Evolutionary conservation across 495 filamentous ascomycete species (phyloP).

Genomic region (Penicillium fimorum): DNA sequence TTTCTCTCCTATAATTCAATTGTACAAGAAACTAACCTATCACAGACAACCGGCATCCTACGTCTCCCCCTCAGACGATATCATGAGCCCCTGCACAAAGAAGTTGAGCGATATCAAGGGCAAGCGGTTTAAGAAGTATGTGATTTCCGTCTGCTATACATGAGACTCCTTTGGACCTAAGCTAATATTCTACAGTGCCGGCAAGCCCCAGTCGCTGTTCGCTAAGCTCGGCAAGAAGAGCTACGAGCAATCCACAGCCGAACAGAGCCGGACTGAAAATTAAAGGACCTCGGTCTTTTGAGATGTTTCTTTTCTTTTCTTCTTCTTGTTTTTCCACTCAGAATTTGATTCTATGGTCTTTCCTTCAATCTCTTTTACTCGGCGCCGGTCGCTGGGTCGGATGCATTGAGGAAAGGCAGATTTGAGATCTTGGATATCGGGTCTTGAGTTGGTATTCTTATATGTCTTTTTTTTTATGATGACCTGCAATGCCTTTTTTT

Average conservation of each 20-base stretch:
- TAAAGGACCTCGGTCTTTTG: conserved; percentile 7
- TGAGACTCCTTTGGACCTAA: neutral
- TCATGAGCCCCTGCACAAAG: conserved; percentile 91
- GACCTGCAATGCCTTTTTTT: conserved; percentile 29
- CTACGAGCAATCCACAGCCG: conserved; percentile 42
- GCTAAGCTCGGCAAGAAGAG: conserved; percentile 53
- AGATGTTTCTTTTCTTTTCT: neutral
- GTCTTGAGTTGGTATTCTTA: neutral
- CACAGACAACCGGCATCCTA: conserved; percentile 59
- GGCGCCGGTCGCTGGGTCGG: conserved; percentile 15
- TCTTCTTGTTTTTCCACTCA: neutral
- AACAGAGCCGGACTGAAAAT: conserved; percentile 18
- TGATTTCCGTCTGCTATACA: no score
- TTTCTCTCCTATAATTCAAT: neutral
- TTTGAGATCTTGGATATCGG: conserved; percentile 14
- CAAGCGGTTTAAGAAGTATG: conserved; percentile 66
- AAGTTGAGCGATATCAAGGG: conserved; percentile 82
- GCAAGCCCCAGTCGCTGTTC: conserved; percentile 50
- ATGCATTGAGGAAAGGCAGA: conserved; percentile 9
- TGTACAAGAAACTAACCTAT: neutral
- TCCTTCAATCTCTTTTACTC: conserved; percentile 7
- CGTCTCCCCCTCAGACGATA: conserved; percentile 87
- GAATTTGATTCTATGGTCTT: conserved; percentile 1
- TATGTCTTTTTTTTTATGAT: conserved; percentile 22
- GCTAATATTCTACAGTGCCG: conserved; percentile 32